Conservation (phyloP, 306 rosid species). For the Dryas alaskensis region DNA sequence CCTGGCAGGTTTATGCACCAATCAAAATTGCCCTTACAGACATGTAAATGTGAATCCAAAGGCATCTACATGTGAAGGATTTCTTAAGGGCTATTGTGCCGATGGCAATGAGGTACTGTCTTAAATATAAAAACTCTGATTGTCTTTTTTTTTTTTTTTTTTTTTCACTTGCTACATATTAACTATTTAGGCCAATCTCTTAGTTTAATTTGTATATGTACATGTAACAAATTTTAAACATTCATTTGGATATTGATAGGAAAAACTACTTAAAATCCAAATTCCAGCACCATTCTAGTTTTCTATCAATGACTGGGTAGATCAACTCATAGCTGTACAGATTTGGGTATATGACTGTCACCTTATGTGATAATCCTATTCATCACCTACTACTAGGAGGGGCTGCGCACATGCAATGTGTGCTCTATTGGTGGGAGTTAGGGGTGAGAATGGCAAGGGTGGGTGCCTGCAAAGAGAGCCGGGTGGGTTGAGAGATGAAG, state of each 20-base stretch:
- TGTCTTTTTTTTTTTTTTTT: background rate
- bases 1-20: slow-evolving; percentile 88
- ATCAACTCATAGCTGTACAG: no score
- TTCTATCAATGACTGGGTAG: no score
- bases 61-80: slow-evolving; percentile 82
- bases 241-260: background rate
- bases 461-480: background rate
- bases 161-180: background rate
- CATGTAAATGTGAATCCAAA: slow-evolving; percentile 92
- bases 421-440: background rate
- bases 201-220: background rate
- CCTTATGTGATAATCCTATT: no score
- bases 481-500: slow-evolving; percentile 3
- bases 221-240: background rate
- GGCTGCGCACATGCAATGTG: no score
- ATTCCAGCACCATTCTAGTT: no score
- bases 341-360: no score
- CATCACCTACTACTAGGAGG: no score
- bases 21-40: slow-evolving; percentile 76
- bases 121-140: background rate
- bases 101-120: slow-evolving; percentile 80
- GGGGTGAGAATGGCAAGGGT: background rate
- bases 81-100: slow-evolving; percentile 91
- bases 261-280: background rate
- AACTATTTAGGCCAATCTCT: background rate